Base-by-base conservation (phyloP, 345 rosid genomes). In the Viola odorata region DNA sequence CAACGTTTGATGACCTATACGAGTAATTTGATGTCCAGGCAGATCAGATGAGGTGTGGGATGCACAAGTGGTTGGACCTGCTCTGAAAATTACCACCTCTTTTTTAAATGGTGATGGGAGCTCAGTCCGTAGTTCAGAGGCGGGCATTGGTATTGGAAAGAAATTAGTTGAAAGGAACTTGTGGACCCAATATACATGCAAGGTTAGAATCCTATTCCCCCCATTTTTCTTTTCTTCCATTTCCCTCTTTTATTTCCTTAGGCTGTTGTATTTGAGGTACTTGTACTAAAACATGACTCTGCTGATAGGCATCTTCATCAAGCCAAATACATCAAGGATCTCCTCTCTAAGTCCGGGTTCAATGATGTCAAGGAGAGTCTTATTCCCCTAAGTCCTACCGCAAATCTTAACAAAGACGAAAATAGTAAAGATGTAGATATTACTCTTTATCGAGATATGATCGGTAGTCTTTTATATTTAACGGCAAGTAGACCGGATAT, bases 151-250 rank as follows among this genome's bases (percentile, higher is more conserved):
- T 50, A 55, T 57, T 40, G 52, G 14, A 48, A 54, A 15, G 50
- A 73, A 71, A 62, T 41, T 75, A 6, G 37, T 52, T 3, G 70
- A 80, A 48, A 90, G 92, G 71, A 88, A 91, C 60, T 50, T 94
- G 76, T 94, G 99, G 99, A 85, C 89, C 64, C 92, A 78, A 80
- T 85, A 81, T 50, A 74, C 74, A 14, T 94, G 97, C 70, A 72
- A 90, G 92, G 99, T 90, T n/a, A 23, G 73, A 45, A 36, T 54
- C 0, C 39, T 48, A 5, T 16, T 10, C 14, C 45, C 12, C 36
- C 11, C 8, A 8, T 64, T 64, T 52, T 15, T 0, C 13, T 12
- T 32, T 17, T 14, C 40, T 15, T 6, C 12, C 41, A 7, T 11
- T n/a, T 52, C 61, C 49, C 13, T 0, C 13, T 12, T 32, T 17